Evolutionary conservation across 1,284 basidiomycete species (phyloP), one percentile per base, ranked within the genome.

Genomic region (Xanthoconium separans): DNA sequence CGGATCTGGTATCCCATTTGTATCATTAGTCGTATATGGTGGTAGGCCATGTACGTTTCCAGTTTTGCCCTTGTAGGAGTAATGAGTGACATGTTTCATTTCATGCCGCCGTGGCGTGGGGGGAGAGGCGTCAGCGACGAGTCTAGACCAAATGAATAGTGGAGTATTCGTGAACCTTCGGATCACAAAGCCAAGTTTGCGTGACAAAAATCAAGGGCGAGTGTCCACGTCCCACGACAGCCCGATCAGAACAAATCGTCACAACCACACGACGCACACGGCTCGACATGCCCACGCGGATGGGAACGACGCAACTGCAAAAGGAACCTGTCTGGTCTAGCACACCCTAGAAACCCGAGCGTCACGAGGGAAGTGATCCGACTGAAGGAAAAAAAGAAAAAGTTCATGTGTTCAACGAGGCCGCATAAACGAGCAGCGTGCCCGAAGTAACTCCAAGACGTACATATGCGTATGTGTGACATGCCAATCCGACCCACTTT

Each of bases 1-100:
- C 18, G 68, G 68, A 67, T 67, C 65, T 46, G 65, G 65, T 12
- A 70, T 70, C 66, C 30, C 13, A 31, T 16, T 47, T 65, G 68
- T 66, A 69, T 60, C 56, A 48, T 39, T 64, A 70, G 57, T 30
- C 47, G 39, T 41, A 37, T 39, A 40, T 47, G 47, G 49, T n/a
- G 45, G 31, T 58, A 62, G 62, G 54, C 47, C 52, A 36, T 54
- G 55, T 56, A 66, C 46, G 56, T 63, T 53, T 50, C 55, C 37
- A 11, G 50, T 30, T 20, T 41, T 6, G 22, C 22, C 22, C 22
- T 22, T 34, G 47, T 51, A 52, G 13, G 51, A 61, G 45, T 52
- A 48, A 56, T 52, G 51, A 62, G 16, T 51, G 49, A 44, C 61
- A 41, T 45, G 44, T 41, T 48, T 48, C 18, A 37, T 45, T 52